Percentiles rank a stretch among this genome's conserved stretches.
Evolutionary conservation across 345 rosid genomes (phyloP).

Genomic region (Gossypium sturtianum): DNA sequence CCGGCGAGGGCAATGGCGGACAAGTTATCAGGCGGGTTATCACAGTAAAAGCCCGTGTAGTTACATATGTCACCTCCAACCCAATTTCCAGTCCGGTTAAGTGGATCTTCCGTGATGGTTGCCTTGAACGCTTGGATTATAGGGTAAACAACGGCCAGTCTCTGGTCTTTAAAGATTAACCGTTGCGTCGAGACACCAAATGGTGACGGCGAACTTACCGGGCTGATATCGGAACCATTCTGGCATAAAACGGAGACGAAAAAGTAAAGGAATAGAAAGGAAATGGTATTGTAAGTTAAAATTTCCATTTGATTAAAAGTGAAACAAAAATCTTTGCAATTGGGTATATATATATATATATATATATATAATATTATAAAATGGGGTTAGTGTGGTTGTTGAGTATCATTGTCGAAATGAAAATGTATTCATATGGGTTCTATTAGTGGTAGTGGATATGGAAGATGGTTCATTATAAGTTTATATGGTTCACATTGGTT

Average conservation of each 20-base stretch:
- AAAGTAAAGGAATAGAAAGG: constrained; percentile 6
- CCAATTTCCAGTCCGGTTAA: constrained; percentile 59
- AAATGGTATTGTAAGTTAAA: background rate
- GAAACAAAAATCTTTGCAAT: background rate
- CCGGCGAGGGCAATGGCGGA: constrained; percentile 73
- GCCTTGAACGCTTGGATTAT: constrained; percentile 67
- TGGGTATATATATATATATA: too few relatives aligned
- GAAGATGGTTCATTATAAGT: background rate
- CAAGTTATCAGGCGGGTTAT: constrained; percentile 67
- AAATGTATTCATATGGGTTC: constrained; percentile 1
- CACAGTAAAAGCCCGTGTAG: constrained; percentile 76
- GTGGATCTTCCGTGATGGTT: constrained; percentile 56
- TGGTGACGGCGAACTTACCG: background rate
- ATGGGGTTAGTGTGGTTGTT: constrained; percentile 19
- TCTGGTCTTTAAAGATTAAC: constrained; percentile 43
- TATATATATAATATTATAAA: background rate
- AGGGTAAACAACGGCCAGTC: constrained; percentile 63
- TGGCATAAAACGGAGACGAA: constrained; percentile 4
- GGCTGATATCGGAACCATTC: background rate
- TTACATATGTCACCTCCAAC: constrained; percentile 61
- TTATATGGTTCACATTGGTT: background rate
- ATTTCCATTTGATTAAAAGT: constrained; percentile 9
- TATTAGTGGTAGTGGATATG: background rate
- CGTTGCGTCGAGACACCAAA: background rate
- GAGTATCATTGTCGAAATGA: constrained; percentile 8